These are phyloP conservation scores for Strombidium stylifer DNA, from an alignment of 73 alveolate species.

Conservation along the genomic window DNA sequence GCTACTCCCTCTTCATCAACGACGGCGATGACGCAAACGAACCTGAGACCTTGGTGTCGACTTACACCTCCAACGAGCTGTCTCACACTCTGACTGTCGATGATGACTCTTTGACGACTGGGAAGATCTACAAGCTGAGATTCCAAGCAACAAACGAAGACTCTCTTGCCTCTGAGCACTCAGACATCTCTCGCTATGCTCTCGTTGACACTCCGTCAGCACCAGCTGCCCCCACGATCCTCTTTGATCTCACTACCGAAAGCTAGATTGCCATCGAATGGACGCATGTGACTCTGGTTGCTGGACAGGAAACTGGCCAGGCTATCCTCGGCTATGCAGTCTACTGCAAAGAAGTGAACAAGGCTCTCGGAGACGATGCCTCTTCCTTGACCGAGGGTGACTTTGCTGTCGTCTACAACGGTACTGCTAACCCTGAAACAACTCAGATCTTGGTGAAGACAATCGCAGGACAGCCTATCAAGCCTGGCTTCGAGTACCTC, in stretches of 20 bases:
- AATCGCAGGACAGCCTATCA: background rate
- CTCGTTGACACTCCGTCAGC: constrained; percentile 28
- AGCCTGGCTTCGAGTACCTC: too few relatives aligned
- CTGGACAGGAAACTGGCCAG: too few relatives aligned
- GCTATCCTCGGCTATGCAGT: too few relatives aligned
- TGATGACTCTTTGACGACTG: constrained; percentile 4
- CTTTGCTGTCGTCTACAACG: constrained; percentile 10
- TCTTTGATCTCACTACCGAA: background rate
- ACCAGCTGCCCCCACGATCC: constrained; percentile 38
- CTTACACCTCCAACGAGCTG: constrained; percentile 39
- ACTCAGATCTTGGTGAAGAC: background rate
- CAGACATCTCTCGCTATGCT: constrained; percentile 15
- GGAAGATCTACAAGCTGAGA: constrained; percentile 40
- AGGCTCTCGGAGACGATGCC: background rate
- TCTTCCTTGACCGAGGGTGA: background rate
- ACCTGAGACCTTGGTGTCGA: constrained; percentile 24
- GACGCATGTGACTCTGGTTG: too few relatives aligned
- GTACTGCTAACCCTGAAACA: background rate
- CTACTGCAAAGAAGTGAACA: too few relatives aligned
- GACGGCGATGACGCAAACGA: constrained; percentile 27
- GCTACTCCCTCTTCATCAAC: constrained; percentile 9
- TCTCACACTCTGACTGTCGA: constrained; percentile 7
- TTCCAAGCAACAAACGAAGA: constrained; percentile 30
- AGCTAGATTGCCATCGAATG: constrained; percentile 41
- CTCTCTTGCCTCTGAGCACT: constrained; percentile 14